Evolutionary conservation across 768 basidiomycete species (phyloP).

Genomic region (Psilocybe tampanensis): DNA sequence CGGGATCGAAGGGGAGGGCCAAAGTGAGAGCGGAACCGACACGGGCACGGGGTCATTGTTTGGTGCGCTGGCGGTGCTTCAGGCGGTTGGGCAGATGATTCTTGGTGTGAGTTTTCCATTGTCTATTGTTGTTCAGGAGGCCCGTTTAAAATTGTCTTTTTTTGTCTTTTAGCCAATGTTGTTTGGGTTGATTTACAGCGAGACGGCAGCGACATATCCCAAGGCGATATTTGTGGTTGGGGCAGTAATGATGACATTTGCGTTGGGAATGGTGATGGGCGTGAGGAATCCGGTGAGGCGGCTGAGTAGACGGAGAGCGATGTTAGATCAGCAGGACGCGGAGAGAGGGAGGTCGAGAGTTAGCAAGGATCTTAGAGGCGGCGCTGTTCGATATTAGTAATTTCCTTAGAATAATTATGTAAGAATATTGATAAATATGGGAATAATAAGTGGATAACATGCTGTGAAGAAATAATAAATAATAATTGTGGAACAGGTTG

Average conservation of each 20-base stretch:
- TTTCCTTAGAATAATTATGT: not conserved
- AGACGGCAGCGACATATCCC: constrained; percentile 67
- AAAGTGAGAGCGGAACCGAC: constrained; percentile 18
- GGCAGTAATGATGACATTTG: constrained; percentile 46
- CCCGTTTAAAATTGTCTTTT: constrained; percentile 25
- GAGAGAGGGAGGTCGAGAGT: constrained; percentile 48
- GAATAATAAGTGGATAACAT: not conserved
- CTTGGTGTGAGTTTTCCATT: constrained; percentile 39
- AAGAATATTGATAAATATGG: not conserved
- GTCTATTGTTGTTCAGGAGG: not conserved
- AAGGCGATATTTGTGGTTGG: constrained; percentile 70
- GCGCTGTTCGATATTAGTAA: constrained; percentile 29
- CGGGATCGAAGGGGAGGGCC: constrained; percentile 17
- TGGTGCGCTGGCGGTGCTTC: constrained; percentile 71
- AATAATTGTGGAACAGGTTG: constrained; percentile 20
- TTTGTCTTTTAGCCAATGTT: constrained; percentile 54
- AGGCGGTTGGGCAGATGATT: constrained; percentile 72
- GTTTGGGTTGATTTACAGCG: constrained; percentile 72
- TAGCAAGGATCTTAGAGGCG: constrained; percentile 50
- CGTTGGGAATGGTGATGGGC: constrained; percentile 37
- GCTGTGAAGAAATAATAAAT: constrained; percentile 14
- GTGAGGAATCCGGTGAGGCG: constrained; percentile 41
- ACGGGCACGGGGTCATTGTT: constrained; percentile 58
- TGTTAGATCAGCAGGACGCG: constrained; percentile 23
- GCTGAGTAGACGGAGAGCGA: constrained; percentile 16